Percentiles rank a stretch among this genome's conserved stretches.
Evolutionary conservation across 1,284 basidiomycete species (phyloP).

Genomic region (Xerocomus alliaceus): DNA sequence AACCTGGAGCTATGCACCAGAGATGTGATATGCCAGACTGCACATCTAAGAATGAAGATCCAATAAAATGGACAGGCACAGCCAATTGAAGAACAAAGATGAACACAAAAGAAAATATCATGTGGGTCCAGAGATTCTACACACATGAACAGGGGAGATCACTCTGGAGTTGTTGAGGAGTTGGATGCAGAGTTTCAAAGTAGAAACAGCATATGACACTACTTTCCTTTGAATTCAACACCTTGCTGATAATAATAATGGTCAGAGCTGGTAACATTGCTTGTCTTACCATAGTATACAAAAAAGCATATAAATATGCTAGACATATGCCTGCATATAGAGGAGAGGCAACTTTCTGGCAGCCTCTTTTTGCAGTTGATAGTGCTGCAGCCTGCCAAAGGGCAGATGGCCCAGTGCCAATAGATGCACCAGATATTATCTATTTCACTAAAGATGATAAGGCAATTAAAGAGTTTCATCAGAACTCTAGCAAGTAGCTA

Average conservation of each 20-base stretch:
- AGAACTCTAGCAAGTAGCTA: conserved; percentile 35
- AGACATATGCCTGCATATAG: conserved; percentile 34
- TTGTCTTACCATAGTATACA: conserved; percentile 27
- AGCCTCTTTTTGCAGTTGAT: conserved; percentile 55
- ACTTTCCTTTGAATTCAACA: neutral
- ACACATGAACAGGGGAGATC: no score
- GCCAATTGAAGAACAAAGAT: no score
- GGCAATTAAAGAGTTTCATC: conserved; percentile 52
- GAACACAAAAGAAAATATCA: no score
- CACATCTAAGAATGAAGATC: no score
- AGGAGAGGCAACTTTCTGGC: conserved; percentile 52
- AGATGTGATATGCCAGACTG: no score
- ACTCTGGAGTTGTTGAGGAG: no score
- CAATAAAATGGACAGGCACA: no score
- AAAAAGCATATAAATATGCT: conserved; percentile 51
- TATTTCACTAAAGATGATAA: conserved; percentile 64
- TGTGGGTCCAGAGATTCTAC: no score
- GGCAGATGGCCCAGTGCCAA: conserved; percentile 47
- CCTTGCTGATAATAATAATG: neutral
- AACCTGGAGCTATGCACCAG: no score
- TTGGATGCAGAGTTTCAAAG: no score
- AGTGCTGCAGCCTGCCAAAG: conserved; percentile 50
- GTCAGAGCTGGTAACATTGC: neutral
- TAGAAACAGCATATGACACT: no score
- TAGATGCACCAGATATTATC: conserved; percentile 53